Evolutionary conservation across 1,284 basidiomycete species (phyloP), one percentile per base, ranked within the genome.

Genomic region (Sanghuangporus sanghuang): DNA sequence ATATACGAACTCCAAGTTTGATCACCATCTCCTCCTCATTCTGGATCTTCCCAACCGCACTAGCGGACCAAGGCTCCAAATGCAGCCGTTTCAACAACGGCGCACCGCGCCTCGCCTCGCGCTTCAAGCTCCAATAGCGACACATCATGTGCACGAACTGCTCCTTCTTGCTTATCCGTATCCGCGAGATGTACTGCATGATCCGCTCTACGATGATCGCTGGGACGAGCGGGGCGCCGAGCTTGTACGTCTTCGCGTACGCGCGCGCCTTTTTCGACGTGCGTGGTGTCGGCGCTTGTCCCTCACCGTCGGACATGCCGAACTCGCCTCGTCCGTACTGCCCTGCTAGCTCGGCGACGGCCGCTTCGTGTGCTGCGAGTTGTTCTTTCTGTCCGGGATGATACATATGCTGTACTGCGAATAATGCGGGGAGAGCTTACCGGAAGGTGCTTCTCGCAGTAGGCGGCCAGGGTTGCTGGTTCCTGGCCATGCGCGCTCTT

Each of bases 11-110:
- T 74, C 90, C 85, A n/a, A 98, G 83, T 71, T 95, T 96, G 77
- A 87, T 83, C 3, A 80, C 76, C 75, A 92, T 93, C 67, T 98
- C 93, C 66, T 93, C 90, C 39, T 95, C 92, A 1, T 85, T 90
- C 69, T 92, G 55, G 9, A 50, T 27, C 68, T 85, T 86, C 1
- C 80, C 79, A 1, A 83, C 81, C 18, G 85, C 84, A 27, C 83
- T 86, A 1, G 94, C 92, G 0, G 96, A 97, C 97, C 96, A 99
- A 0, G 96, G 97, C 78, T 99, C 96, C 38, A 99, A 79, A 76
- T 99, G 96, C 59, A 99, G 75, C 57, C 97, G 77, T 75, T 98
- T 99, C 69, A 99, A 77, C 59, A 99, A 75, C 1, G 96, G 96
- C 2, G 97, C 97, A 2, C 97, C 97, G 49, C 96, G 79, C 65